Evolutionary conservation across 805 yeast species (phyloP).

Genomic region (Yamadazyma tumulicola): DNA sequence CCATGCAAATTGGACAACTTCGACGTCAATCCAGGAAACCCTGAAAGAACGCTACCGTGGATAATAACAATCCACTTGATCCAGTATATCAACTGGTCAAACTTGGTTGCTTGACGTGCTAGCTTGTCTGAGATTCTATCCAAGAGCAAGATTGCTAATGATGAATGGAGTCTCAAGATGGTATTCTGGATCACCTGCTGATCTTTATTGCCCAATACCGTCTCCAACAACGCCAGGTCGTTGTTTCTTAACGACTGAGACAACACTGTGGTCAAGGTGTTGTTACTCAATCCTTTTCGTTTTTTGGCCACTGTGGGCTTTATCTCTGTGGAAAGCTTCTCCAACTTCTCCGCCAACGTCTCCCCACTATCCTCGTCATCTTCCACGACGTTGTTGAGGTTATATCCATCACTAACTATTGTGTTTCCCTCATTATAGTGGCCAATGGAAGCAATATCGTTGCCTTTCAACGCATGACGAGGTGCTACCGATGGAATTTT

Average conservation of each 20-base stretch:
- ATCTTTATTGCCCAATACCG: conserved; percentile 62
- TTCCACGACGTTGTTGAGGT: conserved; percentile 51
- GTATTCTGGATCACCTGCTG: conserved; percentile 49
- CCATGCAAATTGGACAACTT: conserved; percentile 45
- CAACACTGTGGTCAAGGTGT: conserved; percentile 68
- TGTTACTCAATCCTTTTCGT: conserved; percentile 40
- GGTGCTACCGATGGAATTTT: conserved; percentile 25
- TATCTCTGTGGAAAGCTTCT: conserved; percentile 40
- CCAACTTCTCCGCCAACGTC: conserved; percentile 29
- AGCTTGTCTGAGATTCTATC: conserved; percentile 52
- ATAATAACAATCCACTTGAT: conserved; percentile 53
- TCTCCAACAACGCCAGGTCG: conserved; percentile 82
- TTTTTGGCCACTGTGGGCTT: conserved; percentile 24
- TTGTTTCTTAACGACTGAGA: conserved; percentile 85
- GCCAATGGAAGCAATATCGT: conserved; percentile 51
- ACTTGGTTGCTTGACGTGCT: conserved; percentile 48
- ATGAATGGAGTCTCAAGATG: conserved; percentile 45
- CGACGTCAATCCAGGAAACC: conserved; percentile 41
- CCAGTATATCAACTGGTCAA: conserved; percentile 51
- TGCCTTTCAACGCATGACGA: conserved; percentile 45
- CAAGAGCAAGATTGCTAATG: conserved; percentile 47
- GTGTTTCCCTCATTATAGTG: conserved; percentile 61
- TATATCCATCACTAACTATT: conserved; percentile 60
- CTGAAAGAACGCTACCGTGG: conserved; percentile 50
- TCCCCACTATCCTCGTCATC: conserved; percentile 42